Evolutionary conservation across 192 early-diverging fungal species (phyloP), one percentile per base, ranked within the genome.

Genomic region (Linnemannia exigua): DNA sequence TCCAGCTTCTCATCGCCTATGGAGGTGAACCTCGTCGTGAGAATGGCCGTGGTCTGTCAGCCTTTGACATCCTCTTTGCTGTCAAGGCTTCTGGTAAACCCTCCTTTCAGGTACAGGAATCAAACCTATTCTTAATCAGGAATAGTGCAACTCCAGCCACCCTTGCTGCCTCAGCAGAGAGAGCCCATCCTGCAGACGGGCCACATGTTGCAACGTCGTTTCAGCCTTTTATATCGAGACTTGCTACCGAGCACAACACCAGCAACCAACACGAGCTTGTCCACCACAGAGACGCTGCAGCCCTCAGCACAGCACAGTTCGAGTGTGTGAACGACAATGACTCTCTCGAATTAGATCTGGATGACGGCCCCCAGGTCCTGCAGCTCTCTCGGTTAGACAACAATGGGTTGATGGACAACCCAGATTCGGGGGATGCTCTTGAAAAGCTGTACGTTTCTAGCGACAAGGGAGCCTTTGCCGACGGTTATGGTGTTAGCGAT

Each of bases 1-100:
- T 81, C 7, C 47, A 74, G 7, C 31, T 69, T 9, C 79, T 81
- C 14, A 54, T 81, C 4, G 33, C 44, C 5, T 28, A 44, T 19
- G 79, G 79, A 31, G 72, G 67, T 25, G 73, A 75, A 63, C 50
- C 67, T 5, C 51, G 19, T 20, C 28, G 47, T 20, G 5, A 25
- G 0, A 81, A 81, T 36, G 79, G 79, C 1, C 36, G 37, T 20
- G 79, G 79, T 12, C 51, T 81, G 20, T 66, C 61, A n/a, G 25
- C 79, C 15, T 50, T 50, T 20, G 79, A 81, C 5, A 70, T 81
- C 47, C 22, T 78, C 11, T 19, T 69, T 1, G 47, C 68, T 41
- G 50, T 31, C 20, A 74, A 16, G 5, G 19, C 38, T 14, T 36
- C 36, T 16, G 38, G 68, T 12, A 5, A 22, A 16, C 38, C 31